A percentile compares a stretch with the other conserved stretches of the same genome.
Conservation (phyloP, 2,329 filamentous ascomycete genomes). For the Microsporum canis region DNA sequence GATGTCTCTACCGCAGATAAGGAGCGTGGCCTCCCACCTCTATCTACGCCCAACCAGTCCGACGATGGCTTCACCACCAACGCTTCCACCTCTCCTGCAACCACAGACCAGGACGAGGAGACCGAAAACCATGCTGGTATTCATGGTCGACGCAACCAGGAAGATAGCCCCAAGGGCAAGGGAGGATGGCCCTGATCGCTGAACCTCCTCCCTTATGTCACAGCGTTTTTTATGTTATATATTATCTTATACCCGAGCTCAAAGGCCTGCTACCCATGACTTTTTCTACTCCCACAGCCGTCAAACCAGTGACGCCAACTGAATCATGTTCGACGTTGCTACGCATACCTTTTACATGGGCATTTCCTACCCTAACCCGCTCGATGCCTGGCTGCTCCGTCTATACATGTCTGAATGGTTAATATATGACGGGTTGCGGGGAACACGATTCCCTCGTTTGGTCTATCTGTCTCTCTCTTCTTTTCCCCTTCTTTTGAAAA, state of each 20-base stretch:
- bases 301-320: background rate
- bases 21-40: background rate
- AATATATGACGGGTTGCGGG: background rate
- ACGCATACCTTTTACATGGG: background rate
- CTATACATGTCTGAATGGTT: background rate
- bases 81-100: slow-evolving; percentile 1
- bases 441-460: background rate
- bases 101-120: background rate
- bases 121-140: background rate
- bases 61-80: slow-evolving; percentile 1
- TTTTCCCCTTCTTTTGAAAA: background rate
- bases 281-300: background rate
- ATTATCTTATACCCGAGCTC: background rate
- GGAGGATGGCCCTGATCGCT: background rate
- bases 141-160: background rate
- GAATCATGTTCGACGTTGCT: background rate
- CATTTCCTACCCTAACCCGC: background rate
- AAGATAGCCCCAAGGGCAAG: background rate
- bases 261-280: background rate
- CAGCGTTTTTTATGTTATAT: background rate
- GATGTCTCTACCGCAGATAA: background rate
- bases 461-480: background rate
- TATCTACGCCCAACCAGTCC: slow-evolving; percentile 1
- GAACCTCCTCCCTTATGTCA: background rate
- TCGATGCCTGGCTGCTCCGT: background rate